Evolutionary conservation across 495 filamentous ascomycete genomes (phyloP).

Genomic region (Aspergillus coremiiformis): DNA sequence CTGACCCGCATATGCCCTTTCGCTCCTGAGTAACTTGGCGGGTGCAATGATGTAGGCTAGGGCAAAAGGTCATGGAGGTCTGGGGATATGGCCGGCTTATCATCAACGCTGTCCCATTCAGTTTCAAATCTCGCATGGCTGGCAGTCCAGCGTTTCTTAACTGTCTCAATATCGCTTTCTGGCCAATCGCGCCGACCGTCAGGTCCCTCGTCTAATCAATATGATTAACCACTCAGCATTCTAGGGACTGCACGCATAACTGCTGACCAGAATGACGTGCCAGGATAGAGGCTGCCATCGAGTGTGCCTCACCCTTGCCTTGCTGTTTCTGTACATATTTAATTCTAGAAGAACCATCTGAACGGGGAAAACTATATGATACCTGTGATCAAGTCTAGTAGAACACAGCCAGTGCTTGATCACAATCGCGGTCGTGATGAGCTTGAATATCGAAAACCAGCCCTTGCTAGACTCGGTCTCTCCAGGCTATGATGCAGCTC

Average conservation of each 20-base stretch:
- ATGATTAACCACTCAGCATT: background rate
- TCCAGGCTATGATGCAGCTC: background rate
- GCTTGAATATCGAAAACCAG: constrained; percentile 19
- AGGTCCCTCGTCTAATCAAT: background rate
- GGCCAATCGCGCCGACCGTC: background rate
- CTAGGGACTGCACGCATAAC: constrained; percentile 17
- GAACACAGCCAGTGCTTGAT: background rate
- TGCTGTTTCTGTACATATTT: background rate
- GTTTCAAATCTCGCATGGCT: background rate
- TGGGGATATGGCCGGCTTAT: background rate
- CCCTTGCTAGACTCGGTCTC: constrained; percentile 20
- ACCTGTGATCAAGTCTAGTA: too few species aligned
- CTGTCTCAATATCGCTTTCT: background rate
- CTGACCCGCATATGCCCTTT: background rate
- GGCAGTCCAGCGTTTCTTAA: background rate
- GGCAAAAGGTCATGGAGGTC: background rate
- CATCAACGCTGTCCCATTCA: background rate
- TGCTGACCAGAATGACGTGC: constrained; percentile 29
- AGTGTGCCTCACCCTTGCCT: background rate
- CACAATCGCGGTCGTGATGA: constrained; percentile 7
- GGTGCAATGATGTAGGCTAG: background rate
- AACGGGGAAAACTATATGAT: too few species aligned
- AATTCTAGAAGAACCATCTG: too few species aligned
- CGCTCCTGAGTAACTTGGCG: too few species aligned
- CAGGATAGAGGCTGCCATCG: constrained; percentile 3